These are phyloP conservation scores for Begonia loranthoides DNA, from an alignment of 306 rosid species.

Conservation along the genomic window DNA sequence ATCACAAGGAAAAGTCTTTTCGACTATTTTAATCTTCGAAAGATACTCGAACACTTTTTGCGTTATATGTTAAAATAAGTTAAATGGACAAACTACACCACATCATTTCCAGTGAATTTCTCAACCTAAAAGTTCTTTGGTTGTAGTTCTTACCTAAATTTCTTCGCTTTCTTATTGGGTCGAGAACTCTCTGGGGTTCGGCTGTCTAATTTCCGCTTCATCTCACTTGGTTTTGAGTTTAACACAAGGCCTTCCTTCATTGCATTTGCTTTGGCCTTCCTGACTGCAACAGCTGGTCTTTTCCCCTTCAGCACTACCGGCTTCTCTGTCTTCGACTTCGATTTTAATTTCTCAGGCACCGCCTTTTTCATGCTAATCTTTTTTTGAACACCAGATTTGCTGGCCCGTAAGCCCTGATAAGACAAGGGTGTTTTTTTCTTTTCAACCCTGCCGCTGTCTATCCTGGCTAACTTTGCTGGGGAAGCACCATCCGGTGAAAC, in stretches of 20 bases:
- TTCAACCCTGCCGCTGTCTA: conserved; percentile 10
- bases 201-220: conserved; percentile 69
- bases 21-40: too few species aligned
- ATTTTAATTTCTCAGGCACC: conserved; percentile 5
- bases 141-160: conserved; percentile 26
- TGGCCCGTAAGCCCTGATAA: conserved; percentile 79
- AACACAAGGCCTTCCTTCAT: conserved; percentile 17
- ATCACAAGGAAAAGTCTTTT: too few species aligned
- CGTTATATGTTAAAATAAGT: too few species aligned
- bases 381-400: conserved; percentile 49
- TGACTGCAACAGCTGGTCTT: conserved; percentile 81
- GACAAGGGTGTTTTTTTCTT: conserved; percentile 20
- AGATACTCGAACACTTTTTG: too few species aligned
- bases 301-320: conserved; percentile 32
- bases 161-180: conserved; percentile 34
- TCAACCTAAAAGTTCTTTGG: too few species aligned
- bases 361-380: conserved; percentile 15
- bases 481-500: conserved; percentile 17
- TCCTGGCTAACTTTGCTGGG: conserved; percentile 32
- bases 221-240: conserved; percentile 36
- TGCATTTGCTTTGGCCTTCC: conserved; percentile 36
- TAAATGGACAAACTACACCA: too few species aligned
- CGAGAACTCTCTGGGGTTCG: conserved; percentile 54
- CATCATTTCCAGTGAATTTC: too few species aligned
- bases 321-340: conserved; percentile 19